Base-by-base conservation (phyloP, 2,329 filamentous ascomycete species). In the Colletotrichum orbiculare region DNA sequence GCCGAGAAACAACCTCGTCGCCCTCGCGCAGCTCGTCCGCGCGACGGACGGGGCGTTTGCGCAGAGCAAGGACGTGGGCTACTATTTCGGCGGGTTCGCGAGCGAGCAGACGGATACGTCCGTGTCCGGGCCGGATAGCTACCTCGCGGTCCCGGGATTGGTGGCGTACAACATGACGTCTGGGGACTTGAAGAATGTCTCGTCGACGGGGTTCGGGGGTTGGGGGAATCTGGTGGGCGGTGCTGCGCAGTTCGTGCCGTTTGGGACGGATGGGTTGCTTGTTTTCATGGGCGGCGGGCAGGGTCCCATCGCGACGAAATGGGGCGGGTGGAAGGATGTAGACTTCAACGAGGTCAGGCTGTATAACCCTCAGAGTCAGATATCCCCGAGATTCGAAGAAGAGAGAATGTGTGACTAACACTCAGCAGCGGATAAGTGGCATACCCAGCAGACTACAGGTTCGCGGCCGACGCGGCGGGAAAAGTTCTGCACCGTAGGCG, bases 21-120 rank as follows among this genome's bases (percentile, higher is more conserved):
- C 72, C 38, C 82, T 80, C 49, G 75, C 76, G 43, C 71, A 76
- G 39, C 71, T 83, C 10, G 70, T 75, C 6, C 72, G 76, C n/a
- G 68, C 73, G 0, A 69, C 70, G 2, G 71, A 71, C 10, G 70
- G 73, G 11, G 72, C 75, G n/a, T 73, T 69, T 47, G 68, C 73
- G 1, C 71, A 71, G 43, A 68, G 57, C 17, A 60, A 67, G 34
- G 68, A 72, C 11, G 67, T 69, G 3, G 77, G 74, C 4, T 78
- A 73, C 52, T 73, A 72, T 5, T 61, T 79, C 6, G 75, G 76
- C 2, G 77, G 77, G 6, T 67, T 70, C 9, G 69, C 65, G 0
- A 73, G 60, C 8, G 61, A 56, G 15, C 34, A 67, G 37, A 71
- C 73, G 10, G 75, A 78, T 43, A 48, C 45, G 8, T 66, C 66